phyloP scores from a whole-genome alignment of 1,284 basidiomycete genomes.

The Fistulinella cinereoalba region DNA sequence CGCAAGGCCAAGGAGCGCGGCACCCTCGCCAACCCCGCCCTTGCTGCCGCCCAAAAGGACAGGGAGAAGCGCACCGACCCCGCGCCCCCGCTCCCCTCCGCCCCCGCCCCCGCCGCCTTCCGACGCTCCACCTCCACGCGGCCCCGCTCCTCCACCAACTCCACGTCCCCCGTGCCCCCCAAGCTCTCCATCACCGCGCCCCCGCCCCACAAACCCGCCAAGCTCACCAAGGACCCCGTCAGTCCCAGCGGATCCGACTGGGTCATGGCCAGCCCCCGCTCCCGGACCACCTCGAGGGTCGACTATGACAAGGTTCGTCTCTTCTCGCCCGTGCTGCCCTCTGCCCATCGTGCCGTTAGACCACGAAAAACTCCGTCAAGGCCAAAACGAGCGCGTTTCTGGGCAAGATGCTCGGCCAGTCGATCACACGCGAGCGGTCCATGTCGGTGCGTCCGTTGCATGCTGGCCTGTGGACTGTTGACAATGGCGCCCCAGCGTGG shows the following conservation, averaged over 20 bases:
- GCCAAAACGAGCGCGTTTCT: constrained; percentile 75
- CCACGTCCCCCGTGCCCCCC: constrained; percentile 25
- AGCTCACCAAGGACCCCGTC: constrained; percentile 26
- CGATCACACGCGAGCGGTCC: constrained; percentile 61
- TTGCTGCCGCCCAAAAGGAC: constrained; percentile 36
- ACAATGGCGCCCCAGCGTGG: constrained; percentile 41
- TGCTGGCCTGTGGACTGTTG: constrained; percentile 6
- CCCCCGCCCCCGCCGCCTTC: constrained; percentile 1
- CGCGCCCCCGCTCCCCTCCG: constrained; percentile 47
- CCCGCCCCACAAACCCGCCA: constrained; percentile 21
- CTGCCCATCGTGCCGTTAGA: constrained; percentile 32
- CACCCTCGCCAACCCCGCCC: constrained; percentile 37
- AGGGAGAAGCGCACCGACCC: constrained; percentile 41
- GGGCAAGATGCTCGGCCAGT: constrained; percentile 71
- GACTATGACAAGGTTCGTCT: constrained; percentile 44
- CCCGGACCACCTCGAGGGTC: constrained; percentile 40
- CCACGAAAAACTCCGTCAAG: constrained; percentile 59
- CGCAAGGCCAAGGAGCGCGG: constrained; percentile 75
- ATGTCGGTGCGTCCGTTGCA: constrained; percentile 58
- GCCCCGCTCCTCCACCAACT: constrained; percentile 37
- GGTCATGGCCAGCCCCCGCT: constrained; percentile 48
- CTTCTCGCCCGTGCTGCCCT: constrained; percentile 1
- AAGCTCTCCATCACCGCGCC: constrained; percentile 34
- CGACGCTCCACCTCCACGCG: constrained; percentile 23
- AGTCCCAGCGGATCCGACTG: constrained; percentile 46